These are phyloP conservation scores for Aquilaria agallochum DNA, from an alignment of 441 rosid genomes.

Conservation along the genomic window DNA sequence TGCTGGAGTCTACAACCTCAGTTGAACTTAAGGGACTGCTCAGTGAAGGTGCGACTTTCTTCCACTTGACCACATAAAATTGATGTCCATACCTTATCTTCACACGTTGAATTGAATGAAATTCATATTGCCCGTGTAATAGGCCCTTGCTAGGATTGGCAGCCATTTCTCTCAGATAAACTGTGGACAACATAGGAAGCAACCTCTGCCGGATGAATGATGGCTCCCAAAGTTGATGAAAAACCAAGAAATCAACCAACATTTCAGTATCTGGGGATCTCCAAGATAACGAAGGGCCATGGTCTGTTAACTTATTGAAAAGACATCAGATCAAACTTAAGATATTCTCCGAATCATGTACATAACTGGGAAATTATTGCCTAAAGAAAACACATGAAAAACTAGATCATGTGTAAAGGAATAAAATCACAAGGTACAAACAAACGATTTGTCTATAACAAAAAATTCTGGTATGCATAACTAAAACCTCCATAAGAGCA, in stretches of 20 bases:
- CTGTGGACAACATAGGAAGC: constrained; percentile 79
- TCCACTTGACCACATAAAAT: constrained; percentile 73
- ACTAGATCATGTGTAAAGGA: constrained; percentile 1
- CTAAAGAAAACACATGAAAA: constrained; percentile 13
- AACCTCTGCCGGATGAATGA: constrained; percentile 69
- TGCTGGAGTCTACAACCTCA: constrained; percentile 26
- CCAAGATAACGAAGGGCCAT: constrained; percentile 50
- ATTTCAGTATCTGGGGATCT: constrained; percentile 61
- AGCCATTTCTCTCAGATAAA: constrained; percentile 66
- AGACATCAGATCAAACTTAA: constrained; percentile 3
- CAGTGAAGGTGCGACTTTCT: constrained; percentile 33
- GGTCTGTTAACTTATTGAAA: constrained; percentile 25
- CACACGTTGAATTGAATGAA: constrained; percentile 69
- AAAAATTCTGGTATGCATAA: background rate
- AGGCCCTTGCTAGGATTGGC: constrained; percentile 31
- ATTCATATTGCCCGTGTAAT: constrained; percentile 62
- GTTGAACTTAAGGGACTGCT: constrained; percentile 15
- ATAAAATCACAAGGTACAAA: background rate
- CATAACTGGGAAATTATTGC: constrained; percentile 7
- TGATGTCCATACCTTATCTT: constrained; percentile 65
- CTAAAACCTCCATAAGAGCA: constrained; percentile 1
- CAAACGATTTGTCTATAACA: background rate
- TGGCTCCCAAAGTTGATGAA: constrained; percentile 68
- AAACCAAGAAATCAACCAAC: constrained; percentile 76
- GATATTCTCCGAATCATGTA: background rate